Conservation (phyloP, 306 rosid species). For the Dalbergia cochinchinensis region DNA sequence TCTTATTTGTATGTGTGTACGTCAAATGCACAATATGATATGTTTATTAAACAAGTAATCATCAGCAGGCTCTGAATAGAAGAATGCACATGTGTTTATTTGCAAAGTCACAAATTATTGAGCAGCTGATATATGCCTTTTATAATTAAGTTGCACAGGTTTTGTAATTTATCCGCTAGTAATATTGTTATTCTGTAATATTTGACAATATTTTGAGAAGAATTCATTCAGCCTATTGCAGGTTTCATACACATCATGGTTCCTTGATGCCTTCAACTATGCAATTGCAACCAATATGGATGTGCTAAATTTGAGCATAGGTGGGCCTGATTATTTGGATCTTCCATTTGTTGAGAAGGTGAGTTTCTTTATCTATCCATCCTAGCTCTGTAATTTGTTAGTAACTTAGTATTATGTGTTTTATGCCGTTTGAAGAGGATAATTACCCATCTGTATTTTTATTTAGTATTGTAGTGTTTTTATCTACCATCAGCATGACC, state of each 20-base stretch:
- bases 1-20: conserved; percentile 10
- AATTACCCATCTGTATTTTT: background rate
- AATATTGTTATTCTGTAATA: conserved; percentile 41
- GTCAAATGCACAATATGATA: conserved; percentile 22
- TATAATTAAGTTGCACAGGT: conserved; percentile 15
- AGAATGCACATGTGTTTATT: conserved; percentile 1
- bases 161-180: background rate
- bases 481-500: background rate
- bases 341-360: conserved; percentile 99
- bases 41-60: conserved; percentile 8
- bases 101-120: background rate
- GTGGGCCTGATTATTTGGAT: conserved; percentile 99
- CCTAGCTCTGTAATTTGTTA: conserved; percentile 27
- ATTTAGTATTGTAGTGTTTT: background rate
- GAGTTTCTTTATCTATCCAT: conserved; percentile 27
- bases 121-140: conserved; percentile 22
- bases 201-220: conserved; percentile 75
- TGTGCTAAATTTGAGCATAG: conserved; percentile 94
- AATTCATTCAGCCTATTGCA: conserved; percentile 93
- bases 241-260: conserved; percentile 99
- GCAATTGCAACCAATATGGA: conserved; percentile 97
- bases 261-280: conserved; percentile 99
- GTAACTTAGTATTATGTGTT: background rate
- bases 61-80: conserved; percentile 19
- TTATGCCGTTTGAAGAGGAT: conserved; percentile 7